Percentiles rank a stretch among this genome's conserved stretches.
Evolutionary conservation across 2,329 filamentous ascomycete genomes (phyloP).

Genomic region (Bipolaris cookei): DNA sequence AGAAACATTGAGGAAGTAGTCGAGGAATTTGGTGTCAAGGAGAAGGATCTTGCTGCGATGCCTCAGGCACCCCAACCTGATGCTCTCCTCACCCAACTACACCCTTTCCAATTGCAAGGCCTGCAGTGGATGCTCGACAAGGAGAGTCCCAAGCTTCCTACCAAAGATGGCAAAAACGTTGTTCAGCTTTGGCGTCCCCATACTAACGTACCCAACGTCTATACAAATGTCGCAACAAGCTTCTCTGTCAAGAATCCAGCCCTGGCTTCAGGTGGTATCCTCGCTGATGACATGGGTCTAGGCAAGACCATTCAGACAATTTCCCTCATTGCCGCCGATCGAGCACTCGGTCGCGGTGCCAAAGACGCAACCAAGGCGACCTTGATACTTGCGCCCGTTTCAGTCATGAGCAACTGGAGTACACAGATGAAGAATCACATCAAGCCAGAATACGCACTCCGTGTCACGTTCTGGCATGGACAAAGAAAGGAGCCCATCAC

Average conservation of each 20-base stretch:
- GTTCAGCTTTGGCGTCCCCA: constrained; percentile 79
- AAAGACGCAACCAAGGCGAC: constrained; percentile 60
- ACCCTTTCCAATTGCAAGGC: constrained; percentile 80
- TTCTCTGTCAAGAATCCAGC: constrained; percentile 67
- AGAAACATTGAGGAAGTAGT: constrained; percentile 68
- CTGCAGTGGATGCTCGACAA: constrained; percentile 81
- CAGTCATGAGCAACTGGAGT: constrained; percentile 90
- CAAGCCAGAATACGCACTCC: constrained; percentile 65
- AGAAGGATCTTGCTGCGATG: constrained; percentile 73
- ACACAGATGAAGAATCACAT: constrained; percentile 79
- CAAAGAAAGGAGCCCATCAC: constrained; percentile 58
- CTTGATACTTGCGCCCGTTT: constrained; percentile 80
- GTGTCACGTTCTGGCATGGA: constrained; percentile 77
- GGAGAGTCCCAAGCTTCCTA: constrained; percentile 72
- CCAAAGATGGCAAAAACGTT: constrained; percentile 62
- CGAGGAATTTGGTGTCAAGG: constrained; percentile 73
- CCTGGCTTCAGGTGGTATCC: constrained; percentile 79
- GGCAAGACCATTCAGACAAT: constrained; percentile 90
- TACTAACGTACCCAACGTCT: constrained; percentile 51
- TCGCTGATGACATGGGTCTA: constrained; percentile 92
- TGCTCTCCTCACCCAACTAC: constrained; percentile 68
- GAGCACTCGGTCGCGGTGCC: constrained; percentile 31
- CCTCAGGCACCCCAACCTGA: constrained; percentile 73
- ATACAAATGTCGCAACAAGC: constrained; percentile 73
- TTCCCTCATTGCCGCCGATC: constrained; percentile 71